Percentiles rank a stretch among this genome's conserved stretches.
Evolutionary conservation across 176 grass and related monocot genomes (phyloP).

Genomic region (Hyparrhenia diplandra): DNA sequence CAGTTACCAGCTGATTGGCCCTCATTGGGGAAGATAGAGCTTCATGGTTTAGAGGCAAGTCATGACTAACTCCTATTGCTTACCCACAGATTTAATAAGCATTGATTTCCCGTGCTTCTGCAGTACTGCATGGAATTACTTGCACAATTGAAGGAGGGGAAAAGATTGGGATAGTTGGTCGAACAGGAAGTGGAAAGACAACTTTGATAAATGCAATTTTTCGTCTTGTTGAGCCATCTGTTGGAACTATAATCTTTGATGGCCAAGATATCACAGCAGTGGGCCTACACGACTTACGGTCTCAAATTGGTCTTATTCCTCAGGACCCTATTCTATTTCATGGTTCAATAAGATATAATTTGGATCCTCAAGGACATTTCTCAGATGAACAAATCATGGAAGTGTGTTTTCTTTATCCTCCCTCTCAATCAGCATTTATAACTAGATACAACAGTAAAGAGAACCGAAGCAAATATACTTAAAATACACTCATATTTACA

Average conservation of each 20-base stretch:
- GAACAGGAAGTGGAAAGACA: slow-evolving; percentile 93
- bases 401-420: too few relatives aligned
- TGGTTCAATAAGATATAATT: slow-evolving; percentile 76
- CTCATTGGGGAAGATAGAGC: slow-evolving; percentile 55
- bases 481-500: too few relatives aligned
- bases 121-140: slow-evolving; percentile 69
- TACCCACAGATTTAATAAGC: too few relatives aligned
- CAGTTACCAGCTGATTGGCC: slow-evolving; percentile 63
- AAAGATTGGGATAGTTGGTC: too few relatives aligned
- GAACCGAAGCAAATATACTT: too few relatives aligned
- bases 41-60: slow-evolving; percentile 69
- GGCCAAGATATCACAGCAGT: slow-evolving; percentile 19
- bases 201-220: slow-evolving; percentile 79
- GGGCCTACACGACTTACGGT: slow-evolving; percentile 70
- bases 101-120: slow-evolving; percentile 25
- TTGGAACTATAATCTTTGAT: slow-evolving; percentile 40
- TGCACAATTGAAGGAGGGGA: slow-evolving; percentile 81
- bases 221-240: slow-evolving; percentile 80
- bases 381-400: slow-evolving; percentile 71
- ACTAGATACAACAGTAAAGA: too few relatives aligned
- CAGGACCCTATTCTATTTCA: slow-evolving; percentile 85
- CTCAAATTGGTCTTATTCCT: slow-evolving; percentile 72
- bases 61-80: slow-evolving; percentile 9
- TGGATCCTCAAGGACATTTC: slow-evolving; percentile 63
- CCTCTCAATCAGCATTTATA: too few relatives aligned